Evolutionary conservation across 2,329 filamentous ascomycete species (phyloP).

Genomic region (Fusarium poae): DNA sequence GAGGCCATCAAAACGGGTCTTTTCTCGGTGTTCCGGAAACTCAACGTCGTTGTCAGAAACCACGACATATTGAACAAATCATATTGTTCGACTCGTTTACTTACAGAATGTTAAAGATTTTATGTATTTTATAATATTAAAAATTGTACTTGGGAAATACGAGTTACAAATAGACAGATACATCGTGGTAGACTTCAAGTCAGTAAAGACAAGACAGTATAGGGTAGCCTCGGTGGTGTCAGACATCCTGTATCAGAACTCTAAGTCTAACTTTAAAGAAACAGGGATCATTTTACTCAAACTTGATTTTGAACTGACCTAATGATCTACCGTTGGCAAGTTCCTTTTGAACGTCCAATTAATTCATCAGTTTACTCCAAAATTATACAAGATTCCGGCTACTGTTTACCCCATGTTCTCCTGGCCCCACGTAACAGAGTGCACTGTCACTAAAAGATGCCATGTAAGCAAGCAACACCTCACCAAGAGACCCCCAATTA

Average conservation of each 20-base stretch:
- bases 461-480: constrained; percentile 4
- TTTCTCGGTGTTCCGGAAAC: constrained; percentile 4
- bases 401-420: constrained; percentile 2
- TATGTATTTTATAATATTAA: too few relatives aligned
- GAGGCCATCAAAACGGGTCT: background rate
- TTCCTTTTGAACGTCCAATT: background rate
- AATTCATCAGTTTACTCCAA: background rate
- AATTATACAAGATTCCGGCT: background rate
- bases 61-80: background rate
- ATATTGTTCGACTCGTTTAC: background rate
- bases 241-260: background rate
- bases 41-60: background rate
- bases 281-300: background rate
- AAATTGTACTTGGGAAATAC: too few relatives aligned
- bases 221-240: background rate
- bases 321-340: background rate
- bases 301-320: constrained; percentile 1
- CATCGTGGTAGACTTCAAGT: too few relatives aligned
- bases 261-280: background rate
- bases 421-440: constrained; percentile 1
- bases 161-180: background rate
- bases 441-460: background rate
- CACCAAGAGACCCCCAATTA: constrained; percentile 1
- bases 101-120: too few relatives aligned
- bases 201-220: background rate